Conservation (phyloP, 139 green algal genomes). For the Asterochloris erici region DNA sequence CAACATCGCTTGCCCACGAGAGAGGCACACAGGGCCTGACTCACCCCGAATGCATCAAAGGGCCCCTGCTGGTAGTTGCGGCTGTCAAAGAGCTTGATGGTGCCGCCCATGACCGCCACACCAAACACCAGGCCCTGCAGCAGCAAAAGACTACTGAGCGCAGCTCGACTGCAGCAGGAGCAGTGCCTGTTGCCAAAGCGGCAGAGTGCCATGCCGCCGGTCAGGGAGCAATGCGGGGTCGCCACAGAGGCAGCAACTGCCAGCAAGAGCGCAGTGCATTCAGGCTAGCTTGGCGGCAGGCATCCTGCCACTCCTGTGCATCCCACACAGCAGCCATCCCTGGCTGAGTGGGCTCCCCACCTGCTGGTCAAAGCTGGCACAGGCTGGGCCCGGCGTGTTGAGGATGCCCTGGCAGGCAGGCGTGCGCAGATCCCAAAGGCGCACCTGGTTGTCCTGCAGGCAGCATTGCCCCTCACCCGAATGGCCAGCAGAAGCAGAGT, state of each 20-base stretch:
- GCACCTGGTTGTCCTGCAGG: slow-evolving; percentile 70
- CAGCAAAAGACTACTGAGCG: slow-evolving; percentile 50
- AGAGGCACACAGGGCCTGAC: neutral
- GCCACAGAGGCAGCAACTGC: neutral
- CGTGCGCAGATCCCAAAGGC: slow-evolving; percentile 87
- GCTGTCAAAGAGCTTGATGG: slow-evolving; percentile 87
- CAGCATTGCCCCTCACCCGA: neutral
- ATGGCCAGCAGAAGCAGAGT: neutral
- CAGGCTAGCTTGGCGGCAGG: neutral
- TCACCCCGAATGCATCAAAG: slow-evolving; percentile 79
- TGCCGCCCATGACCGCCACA: slow-evolving; percentile 65
- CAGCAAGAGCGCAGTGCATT: neutral
- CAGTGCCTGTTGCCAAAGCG: neutral
- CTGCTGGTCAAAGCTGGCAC: slow-evolving; percentile 69
- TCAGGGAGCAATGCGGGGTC: neutral
- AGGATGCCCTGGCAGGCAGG: slow-evolving; percentile 67
- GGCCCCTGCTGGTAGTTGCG: slow-evolving; percentile 73
- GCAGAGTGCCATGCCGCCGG: neutral
- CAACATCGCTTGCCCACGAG: too few relatives aligned
- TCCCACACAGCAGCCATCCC: neutral
- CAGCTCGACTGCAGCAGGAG: neutral
- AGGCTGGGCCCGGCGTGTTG: slow-evolving; percentile 45
- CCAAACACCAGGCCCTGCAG: slow-evolving; percentile 87
- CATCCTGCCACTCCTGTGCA: neutral
- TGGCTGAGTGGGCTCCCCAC: slow-evolving; percentile 10